Percentiles rank a stretch among this genome's conserved stretches.
Evolutionary conservation across 2,329 filamentous ascomycete genomes (phyloP).

Genomic region (Hirsutella rhossiliensis): DNA sequence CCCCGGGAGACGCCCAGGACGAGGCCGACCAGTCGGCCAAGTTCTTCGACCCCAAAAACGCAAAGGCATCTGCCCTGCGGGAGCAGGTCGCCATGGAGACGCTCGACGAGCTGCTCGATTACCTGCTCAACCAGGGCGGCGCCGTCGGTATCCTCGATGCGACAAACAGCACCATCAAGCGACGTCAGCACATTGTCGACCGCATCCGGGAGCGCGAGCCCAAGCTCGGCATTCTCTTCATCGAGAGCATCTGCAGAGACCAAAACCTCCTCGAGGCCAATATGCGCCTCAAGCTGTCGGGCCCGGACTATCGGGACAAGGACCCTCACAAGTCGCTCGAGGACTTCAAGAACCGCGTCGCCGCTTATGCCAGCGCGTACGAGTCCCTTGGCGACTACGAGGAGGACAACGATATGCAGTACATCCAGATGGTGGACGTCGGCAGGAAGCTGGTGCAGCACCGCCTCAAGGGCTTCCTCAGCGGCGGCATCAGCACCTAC

Average conservation of each 20-base stretch:
- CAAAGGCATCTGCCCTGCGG: slow-evolving; percentile 66
- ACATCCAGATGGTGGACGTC: slow-evolving; percentile 96
- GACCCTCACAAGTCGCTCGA: slow-evolving; percentile 73
- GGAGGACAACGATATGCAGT: slow-evolving; percentile 82
- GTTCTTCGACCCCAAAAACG: slow-evolving; percentile 90
- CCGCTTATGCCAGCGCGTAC: slow-evolving; percentile 89
- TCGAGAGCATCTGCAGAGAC: slow-evolving; percentile 89
- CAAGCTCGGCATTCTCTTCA: slow-evolving; percentile 81
- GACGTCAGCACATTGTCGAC: slow-evolving; percentile 72
- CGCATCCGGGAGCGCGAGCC: slow-evolving; percentile 74
- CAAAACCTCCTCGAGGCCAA: slow-evolving; percentile 79
- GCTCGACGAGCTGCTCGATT: slow-evolving; percentile 82
- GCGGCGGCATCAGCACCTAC: slow-evolving; percentile 86
- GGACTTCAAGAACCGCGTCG: slow-evolving; percentile 88
- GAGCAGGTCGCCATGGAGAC: slow-evolving; percentile 91
- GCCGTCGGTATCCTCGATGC: slow-evolving; percentile 93
- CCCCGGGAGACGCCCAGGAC: slow-evolving; percentile 15
- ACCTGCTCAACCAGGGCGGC: slow-evolving; percentile 69
- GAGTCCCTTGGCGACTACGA: slow-evolving; percentile 83
- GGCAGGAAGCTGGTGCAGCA: slow-evolving; percentile 88
- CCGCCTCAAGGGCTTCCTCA: slow-evolving; percentile 82
- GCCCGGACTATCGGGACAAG: slow-evolving; percentile 91
- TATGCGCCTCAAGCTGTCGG: slow-evolving; percentile 92
- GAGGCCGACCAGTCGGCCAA: slow-evolving; percentile 76
- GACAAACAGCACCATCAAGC: slow-evolving; percentile 87